Conservation (phyloP, 768 basidiomycete genomes). For the Trametes elegans region DNA sequence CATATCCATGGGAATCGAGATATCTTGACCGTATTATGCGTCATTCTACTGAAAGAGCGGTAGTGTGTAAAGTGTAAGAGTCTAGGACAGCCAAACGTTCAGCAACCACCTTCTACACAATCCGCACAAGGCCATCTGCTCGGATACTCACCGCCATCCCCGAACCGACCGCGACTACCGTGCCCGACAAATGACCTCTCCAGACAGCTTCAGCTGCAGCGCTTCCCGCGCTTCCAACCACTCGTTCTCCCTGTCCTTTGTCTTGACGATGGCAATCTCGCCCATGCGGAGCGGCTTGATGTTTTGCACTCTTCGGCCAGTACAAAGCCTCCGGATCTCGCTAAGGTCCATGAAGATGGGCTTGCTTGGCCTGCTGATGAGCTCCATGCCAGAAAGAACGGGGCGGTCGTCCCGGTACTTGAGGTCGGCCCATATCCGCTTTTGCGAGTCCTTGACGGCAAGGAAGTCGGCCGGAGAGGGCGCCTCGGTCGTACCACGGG, state of each 20-base stretch:
- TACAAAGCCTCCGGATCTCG: conserved; percentile 77
- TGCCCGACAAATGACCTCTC: conserved; percentile 88
- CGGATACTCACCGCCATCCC: background rate
- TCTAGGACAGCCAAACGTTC: no score
- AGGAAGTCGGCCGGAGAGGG: conserved; percentile 68
- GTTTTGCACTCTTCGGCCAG: conserved; percentile 77
- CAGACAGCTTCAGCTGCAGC: conserved; percentile 67
- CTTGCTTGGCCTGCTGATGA: conserved; percentile 83
- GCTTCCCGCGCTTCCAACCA: conserved; percentile 96
- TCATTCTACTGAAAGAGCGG: background rate
- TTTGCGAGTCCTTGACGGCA: conserved; percentile 56
- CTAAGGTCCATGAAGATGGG: conserved; percentile 69
- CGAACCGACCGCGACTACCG: conserved; percentile 33
- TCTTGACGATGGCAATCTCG: conserved; percentile 86
- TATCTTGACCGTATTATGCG: no score
- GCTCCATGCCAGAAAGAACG: conserved; percentile 73
- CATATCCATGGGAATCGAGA: no score
- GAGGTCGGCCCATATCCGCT: conserved; percentile 89
- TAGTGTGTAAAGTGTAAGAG: background rate
- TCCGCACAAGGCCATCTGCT: no score
- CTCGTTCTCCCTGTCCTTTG: conserved; percentile 65
- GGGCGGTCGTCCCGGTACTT: conserved; percentile 92
- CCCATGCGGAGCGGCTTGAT: conserved; percentile 87
- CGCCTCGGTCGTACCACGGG: conserved; percentile 67
- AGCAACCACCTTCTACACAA: background rate